Evolutionary conservation across 1,139 yeast species (phyloP).

Genomic region (Blastobotrys arbuscula): DNA sequence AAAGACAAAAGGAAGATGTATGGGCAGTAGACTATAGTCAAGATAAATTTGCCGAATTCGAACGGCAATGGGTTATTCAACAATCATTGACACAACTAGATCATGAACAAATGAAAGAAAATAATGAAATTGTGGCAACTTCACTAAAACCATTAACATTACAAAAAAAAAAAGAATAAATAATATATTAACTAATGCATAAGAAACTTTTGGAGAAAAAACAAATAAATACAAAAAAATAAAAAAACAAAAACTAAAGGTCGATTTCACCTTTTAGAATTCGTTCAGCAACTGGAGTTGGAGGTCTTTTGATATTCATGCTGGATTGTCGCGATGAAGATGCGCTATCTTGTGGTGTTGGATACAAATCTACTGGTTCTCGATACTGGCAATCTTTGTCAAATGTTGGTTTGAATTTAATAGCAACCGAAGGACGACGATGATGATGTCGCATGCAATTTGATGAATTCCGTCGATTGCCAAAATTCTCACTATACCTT

Average conservation of each 20-base stretch:
- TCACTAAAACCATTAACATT: conserved; percentile 1
- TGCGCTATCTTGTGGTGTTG: neutral
- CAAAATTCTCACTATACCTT: neutral
- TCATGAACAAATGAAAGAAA: conserved; percentile 48
- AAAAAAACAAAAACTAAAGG: conserved; percentile 11
- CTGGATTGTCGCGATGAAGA: neutral
- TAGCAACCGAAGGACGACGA: conserved; percentile 27
- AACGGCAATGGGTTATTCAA: conserved; percentile 47
- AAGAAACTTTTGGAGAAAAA: neutral
- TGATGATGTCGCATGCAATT: conserved; percentile 21
- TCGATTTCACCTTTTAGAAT: conserved; percentile 30
- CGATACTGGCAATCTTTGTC: conserved; percentile 1
- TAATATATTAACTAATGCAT: neutral
- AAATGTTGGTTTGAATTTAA: conserved; percentile 23
- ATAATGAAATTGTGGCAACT: conserved; percentile 43
- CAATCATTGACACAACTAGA: conserved; percentile 46
- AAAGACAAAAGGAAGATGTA: conserved; percentile 65
- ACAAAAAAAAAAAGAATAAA: neutral
- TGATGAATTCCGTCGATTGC: neutral
- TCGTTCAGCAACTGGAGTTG: conserved; percentile 30
- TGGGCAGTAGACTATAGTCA: conserved; percentile 57
- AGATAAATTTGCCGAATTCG: conserved; percentile 53
- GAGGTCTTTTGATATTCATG: conserved; percentile 21
- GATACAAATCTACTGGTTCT: conserved; percentile 8
- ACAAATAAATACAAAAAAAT: no score